Conservation (phyloP, 495 filamentous ascomycete genomes). For the Choiromyces venosus region DNA sequence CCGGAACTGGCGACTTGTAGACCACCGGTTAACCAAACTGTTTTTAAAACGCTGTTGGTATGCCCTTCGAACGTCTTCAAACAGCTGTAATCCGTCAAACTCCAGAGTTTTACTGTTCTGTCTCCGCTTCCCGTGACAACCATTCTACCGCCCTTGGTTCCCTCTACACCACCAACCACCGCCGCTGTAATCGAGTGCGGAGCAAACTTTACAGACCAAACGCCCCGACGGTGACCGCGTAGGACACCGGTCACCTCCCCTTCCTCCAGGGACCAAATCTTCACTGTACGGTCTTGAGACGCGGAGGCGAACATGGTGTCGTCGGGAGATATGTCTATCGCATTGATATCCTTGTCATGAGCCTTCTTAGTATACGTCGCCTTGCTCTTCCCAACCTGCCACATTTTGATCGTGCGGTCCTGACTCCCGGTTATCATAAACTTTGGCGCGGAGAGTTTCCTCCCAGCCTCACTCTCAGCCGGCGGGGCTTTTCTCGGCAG, state of each 20-base stretch:
- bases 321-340: slow-evolving; percentile 68
- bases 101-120: slow-evolving; percentile 96
- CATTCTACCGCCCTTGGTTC: slow-evolving; percentile 63
- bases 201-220: slow-evolving; percentile 89
- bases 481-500: slow-evolving; percentile 64
- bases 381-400: slow-evolving; percentile 59
- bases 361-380: slow-evolving; percentile 81
- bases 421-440: slow-evolving; percentile 89
- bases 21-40: slow-evolving; percentile 68
- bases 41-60: slow-evolving; percentile 88
- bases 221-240: slow-evolving; percentile 83
- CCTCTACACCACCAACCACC: slow-evolving; percentile 62
- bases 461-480: slow-evolving; percentile 57
- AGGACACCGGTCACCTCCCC: slow-evolving; percentile 86
- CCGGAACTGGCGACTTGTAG: slow-evolving; percentile 77
- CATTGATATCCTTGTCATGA: slow-evolving; percentile 98
- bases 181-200: slow-evolving; percentile 63
- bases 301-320: slow-evolving; percentile 80
- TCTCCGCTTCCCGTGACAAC: slow-evolving; percentile 86
- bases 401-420: slow-evolving; percentile 88
- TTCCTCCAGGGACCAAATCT: slow-evolving; percentile 86
- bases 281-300: slow-evolving; percentile 91
- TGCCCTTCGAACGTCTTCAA: slow-evolving; percentile 92
- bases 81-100: slow-evolving; percentile 84
- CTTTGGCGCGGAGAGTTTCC: slow-evolving; percentile 66